Base-by-base conservation (phyloP, 2,329 filamentous ascomycete species). In the Botrytis squamosa region DNA sequence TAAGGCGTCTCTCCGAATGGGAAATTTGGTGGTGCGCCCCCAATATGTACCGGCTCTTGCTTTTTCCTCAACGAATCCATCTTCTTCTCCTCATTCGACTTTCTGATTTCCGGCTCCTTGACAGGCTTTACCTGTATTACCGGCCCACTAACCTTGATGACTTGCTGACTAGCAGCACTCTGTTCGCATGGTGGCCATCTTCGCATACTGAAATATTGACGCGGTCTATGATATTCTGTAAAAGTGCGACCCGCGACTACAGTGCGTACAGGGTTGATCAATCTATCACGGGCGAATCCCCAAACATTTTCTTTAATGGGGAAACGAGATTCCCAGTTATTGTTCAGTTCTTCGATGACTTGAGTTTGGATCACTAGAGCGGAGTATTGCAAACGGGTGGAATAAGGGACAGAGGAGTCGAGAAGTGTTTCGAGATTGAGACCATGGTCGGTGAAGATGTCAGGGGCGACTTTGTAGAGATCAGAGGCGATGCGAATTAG, bases 1-100 rank as follows among this genome's bases (percentile, higher is more conserved):
- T 75, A 80, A 40, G 77, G 75, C 9, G 79, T 80, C 70, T 81
- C 79, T 36, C 80, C 80, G 62, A 80, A 80, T 38, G 78, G 78
- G 62, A 79, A 80, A 33, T 74, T 42, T 14, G 66, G 72, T 16
- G 29, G 42, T 9, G 33, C 64, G 29, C 65, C 70, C 20, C 40
- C 55, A 7, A 76, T 75, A 62, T 78, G 75, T 64, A 33, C 40
- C 57, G 59, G 33, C 66, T 57, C 49, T 18, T 57, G 25, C 66
- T 40, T 36, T 46, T 52, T 46, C 52, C 22, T 49, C 4, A 64
- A 64, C 67, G 4, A 10, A 9, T 72, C 44, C 14, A 55, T 38
- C 33, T 42, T 62, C 29, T 55, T 36, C 65, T 70, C 29, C 20
- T 44, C 57, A 7, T 9, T 33, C 1, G 36, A 22, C 18, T 36